A percentile compares a stretch with the other conserved stretches of the same genome.
These are phyloP conservation scores for Dimargaris xerosporica DNA, from an alignment of 192 early-diverging fungal genomes.

Conservation along the genomic window DNA sequence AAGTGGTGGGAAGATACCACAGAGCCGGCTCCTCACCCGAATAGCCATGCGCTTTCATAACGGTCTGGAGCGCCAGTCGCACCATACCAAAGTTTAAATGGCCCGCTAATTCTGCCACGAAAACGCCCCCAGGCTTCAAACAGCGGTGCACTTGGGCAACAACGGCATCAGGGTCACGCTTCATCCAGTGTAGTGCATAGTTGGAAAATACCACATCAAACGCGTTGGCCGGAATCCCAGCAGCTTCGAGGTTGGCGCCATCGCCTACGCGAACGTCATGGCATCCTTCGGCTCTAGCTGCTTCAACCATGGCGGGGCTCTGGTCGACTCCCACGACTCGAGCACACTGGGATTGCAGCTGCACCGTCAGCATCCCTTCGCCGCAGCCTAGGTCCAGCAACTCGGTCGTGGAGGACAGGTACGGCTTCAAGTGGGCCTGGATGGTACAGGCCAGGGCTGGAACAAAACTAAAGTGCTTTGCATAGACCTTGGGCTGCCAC, in stretches of 20 bases:
- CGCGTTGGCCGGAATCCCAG: not conserved
- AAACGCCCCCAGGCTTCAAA: not conserved
- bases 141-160: not conserved
- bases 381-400: slow-evolving; percentile 12
- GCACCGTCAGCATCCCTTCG: slow-evolving; percentile 8
- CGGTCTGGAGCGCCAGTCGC: not conserved
- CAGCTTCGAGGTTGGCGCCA: not conserved
- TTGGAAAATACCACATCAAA: slow-evolving; percentile 14
- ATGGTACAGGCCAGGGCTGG: not conserved
- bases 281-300: not conserved
- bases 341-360: slow-evolving; percentile 1
- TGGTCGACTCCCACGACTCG: not conserved
- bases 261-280: slow-evolving; percentile 1
- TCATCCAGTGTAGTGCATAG: slow-evolving; percentile 14
- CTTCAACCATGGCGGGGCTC: slow-evolving; percentile 12
- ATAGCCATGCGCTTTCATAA: not conserved
- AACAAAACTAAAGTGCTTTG: not conserved
- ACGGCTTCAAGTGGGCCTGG: not conserved
- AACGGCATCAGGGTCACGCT: slow-evolving; percentile 6
- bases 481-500: not conserved
- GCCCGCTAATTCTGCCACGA: slow-evolving; percentile 12
- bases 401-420: not conserved
- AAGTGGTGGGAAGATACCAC: slow-evolving; percentile 29
- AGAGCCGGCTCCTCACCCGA: slow-evolving; percentile 12
- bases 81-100: slow-evolving; percentile 5